Conservation (phyloP, 495 filamentous ascomycete genomes). For the Aspergillus cavernicola region DNA sequence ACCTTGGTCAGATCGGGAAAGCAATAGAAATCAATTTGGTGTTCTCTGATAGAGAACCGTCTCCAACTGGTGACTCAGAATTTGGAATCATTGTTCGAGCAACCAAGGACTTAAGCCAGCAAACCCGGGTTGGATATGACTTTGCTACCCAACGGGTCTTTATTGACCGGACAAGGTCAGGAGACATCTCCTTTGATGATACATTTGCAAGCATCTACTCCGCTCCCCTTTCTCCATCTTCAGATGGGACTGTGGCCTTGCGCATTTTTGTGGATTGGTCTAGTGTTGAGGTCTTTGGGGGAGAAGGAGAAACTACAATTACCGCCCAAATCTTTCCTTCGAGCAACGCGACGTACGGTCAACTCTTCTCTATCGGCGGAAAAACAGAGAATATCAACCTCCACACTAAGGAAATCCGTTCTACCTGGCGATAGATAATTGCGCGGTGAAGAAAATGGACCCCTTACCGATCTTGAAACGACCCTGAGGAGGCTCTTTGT, state of each 20-base stretch:
- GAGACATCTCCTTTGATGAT: constrained; percentile 21
- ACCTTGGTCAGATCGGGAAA: constrained; percentile 8
- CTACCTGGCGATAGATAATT: background rate
- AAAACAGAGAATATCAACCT: constrained; percentile 5
- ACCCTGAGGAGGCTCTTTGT: no score
- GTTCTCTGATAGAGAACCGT: constrained; percentile 17
- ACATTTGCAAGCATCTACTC: constrained; percentile 25
- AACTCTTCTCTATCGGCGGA: constrained; percentile 23
- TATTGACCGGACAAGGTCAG: constrained; percentile 27
- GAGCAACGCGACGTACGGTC: constrained; percentile 16
- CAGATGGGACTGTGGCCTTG: constrained; percentile 20
- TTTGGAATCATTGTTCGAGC: constrained; percentile 28
- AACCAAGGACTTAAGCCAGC: constrained; percentile 31
- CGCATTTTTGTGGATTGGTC: constrained; percentile 33
- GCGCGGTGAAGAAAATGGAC: no score
- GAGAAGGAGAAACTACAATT: constrained; percentile 27
- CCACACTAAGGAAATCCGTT: no score
- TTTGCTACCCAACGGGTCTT: constrained; percentile 32
- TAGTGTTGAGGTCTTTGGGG: constrained; percentile 34
- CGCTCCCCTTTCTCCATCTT: constrained; percentile 17
- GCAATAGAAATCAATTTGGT: constrained; percentile 19
- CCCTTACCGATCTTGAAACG: no score
- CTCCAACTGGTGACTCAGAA: background rate
- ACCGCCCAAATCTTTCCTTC: constrained; percentile 35
- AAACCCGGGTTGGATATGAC: constrained; percentile 40